A percentile compares a stretch with the other conserved stretches of the same genome.
Conservation (phyloP, 257 asterid species). For the Gardenia jasminoides region DNA sequence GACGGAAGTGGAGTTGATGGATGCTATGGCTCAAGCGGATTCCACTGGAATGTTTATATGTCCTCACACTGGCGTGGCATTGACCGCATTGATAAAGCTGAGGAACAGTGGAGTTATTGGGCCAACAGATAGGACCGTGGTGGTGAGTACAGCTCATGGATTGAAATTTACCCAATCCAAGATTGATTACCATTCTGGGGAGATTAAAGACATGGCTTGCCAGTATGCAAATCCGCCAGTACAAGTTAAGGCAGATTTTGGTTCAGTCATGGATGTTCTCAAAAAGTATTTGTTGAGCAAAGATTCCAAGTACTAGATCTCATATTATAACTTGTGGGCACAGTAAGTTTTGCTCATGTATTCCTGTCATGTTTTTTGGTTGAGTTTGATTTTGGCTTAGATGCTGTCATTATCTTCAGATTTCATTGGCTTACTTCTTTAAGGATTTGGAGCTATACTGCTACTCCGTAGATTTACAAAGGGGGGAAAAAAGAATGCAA, state of each 20-base stretch:
- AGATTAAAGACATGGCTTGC: slow-evolving; percentile 42
- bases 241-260: slow-evolving; percentile 46
- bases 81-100: slow-evolving; percentile 50
- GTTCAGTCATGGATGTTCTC: slow-evolving; percentile 52
- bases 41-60: slow-evolving; percentile 63
- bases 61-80: slow-evolving; percentile 59
- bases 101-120: slow-evolving; percentile 42
- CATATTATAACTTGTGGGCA: neutral
- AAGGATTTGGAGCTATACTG: neutral
- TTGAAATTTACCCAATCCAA: slow-evolving; percentile 56
- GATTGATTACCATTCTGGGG: slow-evolving; percentile 47
- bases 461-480: no score
- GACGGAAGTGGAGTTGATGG: slow-evolving; percentile 62
- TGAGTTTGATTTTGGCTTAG: neutral
- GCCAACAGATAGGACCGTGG: slow-evolving; percentile 46
- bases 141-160: slow-evolving; percentile 66
- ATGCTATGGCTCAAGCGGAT: slow-evolving; percentile 56
- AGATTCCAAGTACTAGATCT: slow-evolving; percentile 34
- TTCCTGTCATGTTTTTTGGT: neutral
- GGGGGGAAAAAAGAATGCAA: no score
- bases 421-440: neutral
- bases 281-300: slow-evolving; percentile 63
- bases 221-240: slow-evolving; percentile 44
- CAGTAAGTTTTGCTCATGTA: slow-evolving; percentile 12
- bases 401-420: neutral